Conservation (phyloP, 768 basidiomycete species). For the Mycena filopes region DNA sequence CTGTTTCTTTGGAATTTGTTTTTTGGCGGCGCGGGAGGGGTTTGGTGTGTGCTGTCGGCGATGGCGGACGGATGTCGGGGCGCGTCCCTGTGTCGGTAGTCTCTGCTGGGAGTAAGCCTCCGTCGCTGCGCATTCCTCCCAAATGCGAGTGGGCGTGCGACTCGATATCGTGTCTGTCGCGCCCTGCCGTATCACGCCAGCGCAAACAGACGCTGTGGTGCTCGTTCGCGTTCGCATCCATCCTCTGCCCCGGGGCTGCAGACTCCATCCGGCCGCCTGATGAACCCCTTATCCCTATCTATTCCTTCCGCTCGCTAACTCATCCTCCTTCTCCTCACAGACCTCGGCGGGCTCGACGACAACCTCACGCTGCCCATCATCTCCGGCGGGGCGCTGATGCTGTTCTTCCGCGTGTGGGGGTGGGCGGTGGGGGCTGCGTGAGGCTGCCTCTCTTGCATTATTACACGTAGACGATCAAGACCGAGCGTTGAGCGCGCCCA, state of each 20-base stretch:
- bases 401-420: slow-evolving; percentile 48
- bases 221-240: not conserved
- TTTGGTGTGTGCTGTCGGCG: slow-evolving; percentile 22
- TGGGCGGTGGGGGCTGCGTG: slow-evolving; percentile 54
- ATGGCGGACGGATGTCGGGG: too few relatives aligned
- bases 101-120: too few relatives aligned
- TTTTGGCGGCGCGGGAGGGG: slow-evolving; percentile 28
- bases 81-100: too few relatives aligned
- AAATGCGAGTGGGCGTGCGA: too few relatives aligned
- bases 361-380: slow-evolving; percentile 92
- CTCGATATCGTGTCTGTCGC: too few relatives aligned
- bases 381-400: slow-evolving; percentile 65
- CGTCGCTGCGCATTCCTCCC: too few relatives aligned
- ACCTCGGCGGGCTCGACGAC: slow-evolving; percentile 87
- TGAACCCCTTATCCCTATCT: not conserved
- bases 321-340: slow-evolving; percentile 50
- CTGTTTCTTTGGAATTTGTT: slow-evolving; percentile 31
- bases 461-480: too few relatives aligned
- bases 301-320: not conserved
- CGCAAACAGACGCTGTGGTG: not conserved
- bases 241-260: not conserved
- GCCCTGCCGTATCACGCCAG: too few relatives aligned
- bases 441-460: not conserved
- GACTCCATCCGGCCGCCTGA: too few relatives aligned
- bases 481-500: not conserved